phyloP scores from a whole-genome alignment of 805 yeast species.

The Pichia ethanolica region DNA sequence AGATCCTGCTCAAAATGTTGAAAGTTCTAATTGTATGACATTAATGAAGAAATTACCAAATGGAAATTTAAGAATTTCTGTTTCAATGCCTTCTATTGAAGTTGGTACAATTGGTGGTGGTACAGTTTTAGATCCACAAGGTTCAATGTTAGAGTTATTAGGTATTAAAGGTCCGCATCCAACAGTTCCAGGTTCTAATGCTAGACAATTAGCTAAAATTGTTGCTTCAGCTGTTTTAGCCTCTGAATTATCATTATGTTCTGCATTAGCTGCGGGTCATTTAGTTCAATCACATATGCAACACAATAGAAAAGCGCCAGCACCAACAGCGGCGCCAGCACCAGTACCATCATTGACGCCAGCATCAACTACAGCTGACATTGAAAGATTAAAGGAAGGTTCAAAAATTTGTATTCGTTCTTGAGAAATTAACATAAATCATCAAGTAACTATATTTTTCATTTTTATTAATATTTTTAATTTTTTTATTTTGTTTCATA shows the following conservation, averaged over 20 bases:
- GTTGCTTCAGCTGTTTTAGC: slow-evolving; percentile 95
- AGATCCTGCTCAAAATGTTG: slow-evolving; percentile 99
- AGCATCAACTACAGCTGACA: slow-evolving; percentile 20
- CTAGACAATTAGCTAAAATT: slow-evolving; percentile 84
- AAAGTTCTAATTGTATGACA: slow-evolving; percentile 94
- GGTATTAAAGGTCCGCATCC: slow-evolving; percentile 97
- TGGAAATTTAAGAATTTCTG: slow-evolving; percentile 85
- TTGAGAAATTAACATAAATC: slow-evolving; percentile 16
- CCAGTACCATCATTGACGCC: slow-evolving; percentile 16
- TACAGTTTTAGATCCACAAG: slow-evolving; percentile 93
- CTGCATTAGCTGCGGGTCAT: slow-evolving; percentile 98
- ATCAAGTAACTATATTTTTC: neutral
- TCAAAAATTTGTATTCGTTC: slow-evolving; percentile 69
- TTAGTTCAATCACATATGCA: slow-evolving; percentile 96
- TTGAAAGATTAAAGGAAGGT: slow-evolving; percentile 56
- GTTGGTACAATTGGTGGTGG: slow-evolving; percentile 99
- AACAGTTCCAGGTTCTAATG: slow-evolving; percentile 87
- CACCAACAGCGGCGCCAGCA: slow-evolving; percentile 23
- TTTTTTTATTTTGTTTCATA: neutral
- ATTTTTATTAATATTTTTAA: neutral
- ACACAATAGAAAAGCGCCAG: slow-evolving; percentile 58
- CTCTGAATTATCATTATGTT: slow-evolving; percentile 87
- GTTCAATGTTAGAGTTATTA: slow-evolving; percentile 87
- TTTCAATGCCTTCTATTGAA: slow-evolving; percentile 98
- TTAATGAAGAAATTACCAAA: slow-evolving; percentile 69